A percentile compares a stretch with the other conserved stretches of the same genome.
phyloP scores from a whole-genome alignment of 2,329 filamentous ascomycete genomes.

The Colletotrichum costaricense region DNA sequence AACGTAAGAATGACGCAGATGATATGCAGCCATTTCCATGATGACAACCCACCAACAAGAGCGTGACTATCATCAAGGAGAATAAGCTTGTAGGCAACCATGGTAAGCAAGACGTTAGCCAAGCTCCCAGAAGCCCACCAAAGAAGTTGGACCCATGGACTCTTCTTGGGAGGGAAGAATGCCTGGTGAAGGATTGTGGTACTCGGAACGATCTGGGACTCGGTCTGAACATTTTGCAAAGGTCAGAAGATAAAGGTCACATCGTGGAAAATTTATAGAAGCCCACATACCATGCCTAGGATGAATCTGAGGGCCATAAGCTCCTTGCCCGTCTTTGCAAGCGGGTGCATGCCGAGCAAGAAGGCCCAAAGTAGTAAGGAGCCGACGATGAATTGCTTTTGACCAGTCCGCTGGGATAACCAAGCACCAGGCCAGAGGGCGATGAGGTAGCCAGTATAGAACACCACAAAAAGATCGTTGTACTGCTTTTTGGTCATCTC shows the following conservation, averaged over 20 bases:
- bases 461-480: constrained; percentile 39
- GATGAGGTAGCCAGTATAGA: constrained; percentile 40
- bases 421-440: constrained; percentile 40
- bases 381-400: constrained; percentile 40
- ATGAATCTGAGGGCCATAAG: constrained; percentile 39
- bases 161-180: constrained; percentile 43
- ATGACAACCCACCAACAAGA: constrained; percentile 36
- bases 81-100: constrained; percentile 43
- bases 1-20: not conserved
- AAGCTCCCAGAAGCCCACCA: constrained; percentile 44
- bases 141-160: constrained; percentile 43
- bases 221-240: constrained; percentile 35
- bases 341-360: constrained; percentile 39
- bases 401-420: constrained; percentile 38
- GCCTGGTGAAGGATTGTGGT: constrained; percentile 43
- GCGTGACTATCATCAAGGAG: constrained; percentile 34
- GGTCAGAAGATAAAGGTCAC: no score
- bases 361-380: constrained; percentile 40
- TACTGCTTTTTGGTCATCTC: constrained; percentile 38
- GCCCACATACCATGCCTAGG: constrained; percentile 38
- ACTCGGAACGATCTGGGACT: constrained; percentile 42
- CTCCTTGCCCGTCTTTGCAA: constrained; percentile 38
- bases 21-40: constrained; percentile 29
- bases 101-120: constrained; percentile 43
- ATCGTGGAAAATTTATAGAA: not conserved